phyloP scores from a whole-genome alignment of 2,329 filamentous ascomycete genomes.

The Pseudogymnoascus destructans region DNA sequence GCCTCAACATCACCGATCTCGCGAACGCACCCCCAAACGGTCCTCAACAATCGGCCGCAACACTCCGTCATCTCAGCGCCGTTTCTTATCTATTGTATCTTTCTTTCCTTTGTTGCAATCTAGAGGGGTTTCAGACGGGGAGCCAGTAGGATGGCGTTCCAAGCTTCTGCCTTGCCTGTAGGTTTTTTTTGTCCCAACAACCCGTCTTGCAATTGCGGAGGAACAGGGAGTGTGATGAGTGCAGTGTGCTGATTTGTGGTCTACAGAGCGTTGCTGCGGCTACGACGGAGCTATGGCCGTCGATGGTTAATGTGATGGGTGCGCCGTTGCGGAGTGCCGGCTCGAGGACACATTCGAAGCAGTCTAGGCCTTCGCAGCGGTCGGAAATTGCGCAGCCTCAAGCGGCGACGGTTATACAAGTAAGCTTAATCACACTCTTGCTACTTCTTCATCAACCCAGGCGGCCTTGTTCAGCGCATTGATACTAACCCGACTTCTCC shows the following conservation, averaged over 20 bases:
- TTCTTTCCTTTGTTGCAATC: background rate
- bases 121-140: background rate
- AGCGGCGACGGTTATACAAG: background rate
- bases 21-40: background rate
- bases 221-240: background rate
- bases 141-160: constrained; percentile 19
- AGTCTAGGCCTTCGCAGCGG: background rate
- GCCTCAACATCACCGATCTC: background rate
- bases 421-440: background rate
- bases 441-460: background rate
- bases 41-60: background rate
- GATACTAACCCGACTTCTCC: background rate
- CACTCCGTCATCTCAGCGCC: background rate
- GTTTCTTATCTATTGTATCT: background rate
- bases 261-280: constrained; percentile 33
- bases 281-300: constrained; percentile 32
- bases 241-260: background rate
- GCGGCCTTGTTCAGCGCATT: background rate
- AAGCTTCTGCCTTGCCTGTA: constrained; percentile 20
- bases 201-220: background rate
- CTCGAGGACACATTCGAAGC: constrained; percentile 14
- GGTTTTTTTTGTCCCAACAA: constrained; percentile 8
- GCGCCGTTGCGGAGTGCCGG: constrained; percentile 27
- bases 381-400: background rate
- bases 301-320: constrained; percentile 29